Evolutionary conservation across 352 stramenopile genomes (phyloP).

Genomic region (Pythium pectinolyticum): DNA sequence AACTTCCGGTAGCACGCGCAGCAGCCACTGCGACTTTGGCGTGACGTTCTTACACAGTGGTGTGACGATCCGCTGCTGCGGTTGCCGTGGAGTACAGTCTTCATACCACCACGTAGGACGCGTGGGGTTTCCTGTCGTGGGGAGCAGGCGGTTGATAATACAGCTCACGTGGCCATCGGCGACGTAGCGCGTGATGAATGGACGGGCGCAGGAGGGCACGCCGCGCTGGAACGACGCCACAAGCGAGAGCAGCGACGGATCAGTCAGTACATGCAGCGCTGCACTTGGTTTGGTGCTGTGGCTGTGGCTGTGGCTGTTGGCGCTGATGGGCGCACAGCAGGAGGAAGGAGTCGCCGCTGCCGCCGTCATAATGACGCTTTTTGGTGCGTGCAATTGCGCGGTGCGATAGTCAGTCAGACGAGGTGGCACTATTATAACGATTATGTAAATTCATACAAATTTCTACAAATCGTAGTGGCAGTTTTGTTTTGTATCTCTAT

Average conservation of each 20-base stretch:
- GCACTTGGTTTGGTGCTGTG: slow-evolving; percentile 48
- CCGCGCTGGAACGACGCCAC: slow-evolving; percentile 21
- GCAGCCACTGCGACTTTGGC: not conserved
- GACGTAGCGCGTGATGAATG: slow-evolving; percentile 3
- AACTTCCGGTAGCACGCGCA: slow-evolving; percentile 5
- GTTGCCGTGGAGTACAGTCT: not conserved
- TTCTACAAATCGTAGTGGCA: no score
- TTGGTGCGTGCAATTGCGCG: no score
- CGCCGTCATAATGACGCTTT: slow-evolving; percentile 52
- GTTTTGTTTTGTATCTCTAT: not conserved
- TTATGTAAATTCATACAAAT: no score
- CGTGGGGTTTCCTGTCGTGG: not conserved
- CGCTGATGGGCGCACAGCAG: no score
- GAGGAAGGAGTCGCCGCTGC: slow-evolving; percentile 23
- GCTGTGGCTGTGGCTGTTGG: not conserved
- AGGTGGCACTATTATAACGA: no score
- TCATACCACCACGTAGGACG: not conserved
- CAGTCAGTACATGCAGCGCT: slow-evolving; percentile 22
- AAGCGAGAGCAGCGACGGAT: slow-evolving; percentile 16
- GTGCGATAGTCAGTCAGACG: no score
- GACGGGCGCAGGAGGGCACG: not conserved
- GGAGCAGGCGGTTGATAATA: not conserved
- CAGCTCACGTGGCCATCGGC: slow-evolving; percentile 11
- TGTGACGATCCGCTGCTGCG: slow-evolving; percentile 7
- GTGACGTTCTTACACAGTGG: not conserved